These are phyloP conservation scores for Seiridium unicorne DNA, from an alignment of 2,329 filamentous ascomycete genomes.

Conservation along the genomic window DNA sequence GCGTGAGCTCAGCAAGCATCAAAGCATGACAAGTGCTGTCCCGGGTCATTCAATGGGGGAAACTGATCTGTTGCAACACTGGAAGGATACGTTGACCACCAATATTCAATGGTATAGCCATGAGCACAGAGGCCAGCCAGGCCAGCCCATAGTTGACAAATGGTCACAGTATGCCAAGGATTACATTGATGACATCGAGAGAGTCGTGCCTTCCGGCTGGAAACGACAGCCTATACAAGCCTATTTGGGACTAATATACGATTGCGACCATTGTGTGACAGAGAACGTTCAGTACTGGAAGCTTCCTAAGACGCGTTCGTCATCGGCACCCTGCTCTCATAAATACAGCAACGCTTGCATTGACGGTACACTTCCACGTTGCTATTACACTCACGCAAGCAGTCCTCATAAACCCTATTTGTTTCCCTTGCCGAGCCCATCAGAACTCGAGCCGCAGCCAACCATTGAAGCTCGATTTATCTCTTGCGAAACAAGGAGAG, in stretches of 20 bases:
- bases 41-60: no score
- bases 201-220: not conserved
- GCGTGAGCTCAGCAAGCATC: no score
- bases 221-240: not conserved
- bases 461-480: not conserved
- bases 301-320: not conserved
- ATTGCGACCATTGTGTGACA: not conserved
- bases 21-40: no score
- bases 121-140: not conserved
- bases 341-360: not conserved
- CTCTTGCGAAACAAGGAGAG: not conserved
- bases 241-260: not conserved
- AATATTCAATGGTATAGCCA: not conserved
- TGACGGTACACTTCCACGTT: not conserved
- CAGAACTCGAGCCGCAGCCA: not conserved
- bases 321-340: not conserved
- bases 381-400: not conserved
- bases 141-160: not conserved
- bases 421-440: not conserved
- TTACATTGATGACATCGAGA: not conserved
- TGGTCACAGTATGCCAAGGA: not conserved
- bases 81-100: not conserved
- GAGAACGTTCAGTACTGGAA: not conserved
- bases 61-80: not conserved
- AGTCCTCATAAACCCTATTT: not conserved